A percentile compares a stretch with the other conserved stretches of the same genome.
Conservation (phyloP, 2,329 filamentous ascomycete species). For the Colletotrichum sp. region DNA sequence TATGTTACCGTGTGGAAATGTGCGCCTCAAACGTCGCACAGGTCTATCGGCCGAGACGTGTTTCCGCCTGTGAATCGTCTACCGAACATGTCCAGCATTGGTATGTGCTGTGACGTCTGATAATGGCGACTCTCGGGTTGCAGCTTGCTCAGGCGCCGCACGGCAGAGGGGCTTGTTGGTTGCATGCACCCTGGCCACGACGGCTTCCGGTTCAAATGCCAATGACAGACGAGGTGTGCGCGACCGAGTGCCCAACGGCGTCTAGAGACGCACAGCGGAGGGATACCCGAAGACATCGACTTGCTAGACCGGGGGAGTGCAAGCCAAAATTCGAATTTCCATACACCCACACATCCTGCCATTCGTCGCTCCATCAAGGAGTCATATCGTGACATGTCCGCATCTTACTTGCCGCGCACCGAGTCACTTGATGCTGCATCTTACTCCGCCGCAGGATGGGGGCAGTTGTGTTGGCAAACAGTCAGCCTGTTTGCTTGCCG, state of each 20-base stretch:
- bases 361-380: not conserved
- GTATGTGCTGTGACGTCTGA: constrained; percentile 20
- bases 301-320: not conserved
- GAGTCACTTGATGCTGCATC: constrained; percentile 17
- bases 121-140: constrained; percentile 8
- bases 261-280: not conserved
- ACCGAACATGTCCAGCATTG: not conserved
- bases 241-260: not conserved
- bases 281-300: not conserved
- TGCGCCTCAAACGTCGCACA: constrained; percentile 7
- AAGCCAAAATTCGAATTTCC: constrained; percentile 6
- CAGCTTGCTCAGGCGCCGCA: constrained; percentile 8
- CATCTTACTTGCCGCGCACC: constrained; percentile 18
- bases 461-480: constrained; percentile 17
- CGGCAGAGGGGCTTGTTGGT: constrained; percentile 1
- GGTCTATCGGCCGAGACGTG: constrained; percentile 20
- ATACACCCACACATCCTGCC: not conserved
- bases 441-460: constrained; percentile 17
- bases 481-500: constrained; percentile 12
- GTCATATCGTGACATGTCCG: constrained; percentile 21
- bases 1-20: constrained; percentile 8
- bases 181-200: constrained; percentile 2
- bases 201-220: constrained; percentile 12
- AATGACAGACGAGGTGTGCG: not conserved
- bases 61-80: not conserved